Base-by-base conservation (phyloP, 305 asterid species). In the Solanum hybrid region DNA sequence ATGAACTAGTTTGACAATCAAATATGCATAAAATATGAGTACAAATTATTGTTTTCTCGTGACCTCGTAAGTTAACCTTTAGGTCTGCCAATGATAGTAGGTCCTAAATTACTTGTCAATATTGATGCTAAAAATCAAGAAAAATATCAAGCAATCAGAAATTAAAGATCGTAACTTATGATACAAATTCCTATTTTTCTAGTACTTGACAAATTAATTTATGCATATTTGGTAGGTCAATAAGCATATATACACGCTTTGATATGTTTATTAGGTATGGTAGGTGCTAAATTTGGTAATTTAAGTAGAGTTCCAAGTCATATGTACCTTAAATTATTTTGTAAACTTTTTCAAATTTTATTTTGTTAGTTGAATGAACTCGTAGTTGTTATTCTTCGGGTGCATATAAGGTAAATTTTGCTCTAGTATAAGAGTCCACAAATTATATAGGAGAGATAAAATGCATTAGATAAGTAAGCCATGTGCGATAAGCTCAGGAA, bases 251-350 rank as follows among this genome's bases (percentile, higher is more conserved):
- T 31, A 32, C 26, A 77, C 26, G 38, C 26, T 77, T 77, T 33
- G 82, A 77, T 77, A 77, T 77, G 82, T 32, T 77, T 77, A 77
- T 77, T 77, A 77, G 41, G 82, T 31, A 17, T 31, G 26, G 39
- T 77, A 77, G 41, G 82, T 77, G 27, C 27, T 8, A 78, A 9
- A 33, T 33, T 20, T 78, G 45, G 29, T 20, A 33, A 33, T 20
- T 33, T 33, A 32, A 77, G 5, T 32, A 17, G 82, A 77, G 27
- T 17, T 6, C 11, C 14, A 77, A 77, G 82, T 77, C 2, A 77
- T 32, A 34, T 10, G 29, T 10, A 78, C 5, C 38, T 33, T 37
- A 20, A 78, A 78, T 20, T 78, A 78, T 10, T 34, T 34, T 57
- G 70, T 78, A 11, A 78, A 34, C 51, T 10, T 78, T 77, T 32